Evolutionary conservation across 2,329 filamentous ascomycete genomes (phyloP), one percentile per base, ranked within the genome.

Genomic region (Monilinia fructicola): DNA sequence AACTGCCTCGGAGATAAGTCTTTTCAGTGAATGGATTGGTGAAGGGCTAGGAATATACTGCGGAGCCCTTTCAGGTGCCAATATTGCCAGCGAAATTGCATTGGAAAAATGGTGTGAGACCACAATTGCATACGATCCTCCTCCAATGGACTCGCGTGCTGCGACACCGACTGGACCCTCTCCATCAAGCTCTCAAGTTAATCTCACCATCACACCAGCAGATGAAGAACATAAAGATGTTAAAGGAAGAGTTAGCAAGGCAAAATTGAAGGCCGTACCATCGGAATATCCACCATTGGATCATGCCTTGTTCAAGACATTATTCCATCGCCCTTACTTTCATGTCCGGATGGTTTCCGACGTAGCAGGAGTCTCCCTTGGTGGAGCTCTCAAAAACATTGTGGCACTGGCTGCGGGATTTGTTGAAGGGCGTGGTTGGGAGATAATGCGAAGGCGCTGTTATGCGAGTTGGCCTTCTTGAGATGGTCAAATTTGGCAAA

Each of bases 281-380:
- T 79, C 84, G 48, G 91, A 95, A 67, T 97, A 95, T 76, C 92
- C 92, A 26, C 87, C 93, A 0, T 85, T 99, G 54, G 92, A 95
- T 77, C 94, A 98, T 78, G 83, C 85, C 54, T 89, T 91, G 67
- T 88, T 97, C 77, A 90, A 90, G 78, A 86, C 86, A 23, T 87
- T 99, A 48, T 99, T 99, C 85, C 91, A 97, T 79, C 88, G 95
- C 60, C 92, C 92, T 0, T 99, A 99, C 82, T 99, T 99, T 85
- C 94, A 98, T 78, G 94, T 98, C 23, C 91, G 92, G 73, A 88
- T 98, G 79, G 92, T 97, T 31, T 89, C 87, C 46, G 95, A 99
- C 76, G 95, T 99, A n/a, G 95, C 94, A 0, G 95, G 95, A 72
- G 94, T 97, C 0, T 98, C 95, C 6, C 88, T 99, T 44, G 90